A percentile compares a stretch with the other conserved stretches of the same genome.
Evolutionary conservation across 345 rosid species (phyloP).

Genomic region (Ailanthus altissimus): DNA sequence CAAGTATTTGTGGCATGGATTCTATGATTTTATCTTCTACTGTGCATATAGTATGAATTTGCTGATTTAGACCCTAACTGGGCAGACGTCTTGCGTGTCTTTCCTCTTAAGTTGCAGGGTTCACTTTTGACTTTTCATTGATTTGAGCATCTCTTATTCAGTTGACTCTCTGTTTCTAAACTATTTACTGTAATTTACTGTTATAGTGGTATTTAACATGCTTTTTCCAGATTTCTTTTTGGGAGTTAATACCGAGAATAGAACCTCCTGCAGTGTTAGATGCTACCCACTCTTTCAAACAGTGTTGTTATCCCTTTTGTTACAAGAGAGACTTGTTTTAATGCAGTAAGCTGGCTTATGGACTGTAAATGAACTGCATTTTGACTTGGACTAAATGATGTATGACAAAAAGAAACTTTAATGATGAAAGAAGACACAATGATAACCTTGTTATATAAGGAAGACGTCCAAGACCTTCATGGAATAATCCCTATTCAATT

Average conservation of each 20-base stretch:
- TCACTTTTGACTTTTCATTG: background rate
- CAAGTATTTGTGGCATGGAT: background rate
- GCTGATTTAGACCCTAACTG: background rate
- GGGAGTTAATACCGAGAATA: background rate
- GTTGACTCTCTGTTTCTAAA: background rate
- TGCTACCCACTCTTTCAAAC: background rate
- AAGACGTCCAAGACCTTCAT: background rate
- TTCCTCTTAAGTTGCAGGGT: background rate
- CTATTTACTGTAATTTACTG: background rate
- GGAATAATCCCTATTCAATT: background rate
- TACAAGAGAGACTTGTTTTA: background rate
- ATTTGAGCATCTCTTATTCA: background rate
- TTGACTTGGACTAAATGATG: background rate
- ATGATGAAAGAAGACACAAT: background rate
- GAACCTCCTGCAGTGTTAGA: background rate
- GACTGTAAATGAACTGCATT: background rate
- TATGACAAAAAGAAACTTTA: background rate
- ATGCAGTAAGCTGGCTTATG: background rate
- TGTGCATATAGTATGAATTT: background rate
- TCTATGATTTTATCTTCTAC: background rate
- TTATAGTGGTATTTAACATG: background rate
- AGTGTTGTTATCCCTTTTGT: background rate
- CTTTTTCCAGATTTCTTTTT: background rate
- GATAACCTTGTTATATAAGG: background rate
- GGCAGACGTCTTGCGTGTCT: background rate